phyloP scores from a whole-genome alignment of 805 yeast species.

The Kluyveromyces siamensis region DNA sequence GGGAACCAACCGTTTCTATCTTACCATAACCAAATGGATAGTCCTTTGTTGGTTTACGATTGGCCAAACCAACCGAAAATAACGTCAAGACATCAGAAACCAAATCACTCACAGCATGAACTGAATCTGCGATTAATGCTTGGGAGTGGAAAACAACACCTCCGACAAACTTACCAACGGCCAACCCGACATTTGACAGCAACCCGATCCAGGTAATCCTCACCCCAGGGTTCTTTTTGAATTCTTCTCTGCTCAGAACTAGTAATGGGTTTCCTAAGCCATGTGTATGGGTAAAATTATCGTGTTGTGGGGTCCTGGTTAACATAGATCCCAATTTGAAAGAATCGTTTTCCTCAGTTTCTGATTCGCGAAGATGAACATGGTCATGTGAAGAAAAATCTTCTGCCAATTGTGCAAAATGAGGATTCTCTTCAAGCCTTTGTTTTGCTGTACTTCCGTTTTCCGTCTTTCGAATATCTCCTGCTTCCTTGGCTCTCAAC shows the following conservation, averaged over 20 bases:
- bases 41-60: conserved; percentile 43
- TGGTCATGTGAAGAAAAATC: conserved; percentile 26
- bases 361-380: conserved; percentile 34
- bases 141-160: conserved; percentile 92
- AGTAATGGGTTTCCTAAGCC: conserved; percentile 27
- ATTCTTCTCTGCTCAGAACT: conserved; percentile 34
- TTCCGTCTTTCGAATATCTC: not conserved
- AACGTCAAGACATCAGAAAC: conserved; percentile 84
- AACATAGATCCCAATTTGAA: conserved; percentile 29
- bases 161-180: conserved; percentile 76
- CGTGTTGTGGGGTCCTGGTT: conserved; percentile 9
- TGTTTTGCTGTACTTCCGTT: conserved; percentile 5
- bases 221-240: conserved; percentile 70
- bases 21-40: conserved; percentile 92
- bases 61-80: conserved; percentile 74
- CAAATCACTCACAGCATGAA: conserved; percentile 86
- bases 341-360: conserved; percentile 34
- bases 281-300: conserved; percentile 29
- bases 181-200: conserved; percentile 76
- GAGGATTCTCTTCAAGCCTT: conserved; percentile 12
- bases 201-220: conserved; percentile 90
- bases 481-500: not conserved
- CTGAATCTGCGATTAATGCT: conserved; percentile 87
- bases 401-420: conserved; percentile 10
- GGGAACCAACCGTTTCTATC: conserved; percentile 84